Percentiles rank a stretch among this genome's conserved stretches.
phyloP scores from a whole-genome alignment of 495 filamentous ascomycete genomes.

The Neurospora pannonica region DNA sequence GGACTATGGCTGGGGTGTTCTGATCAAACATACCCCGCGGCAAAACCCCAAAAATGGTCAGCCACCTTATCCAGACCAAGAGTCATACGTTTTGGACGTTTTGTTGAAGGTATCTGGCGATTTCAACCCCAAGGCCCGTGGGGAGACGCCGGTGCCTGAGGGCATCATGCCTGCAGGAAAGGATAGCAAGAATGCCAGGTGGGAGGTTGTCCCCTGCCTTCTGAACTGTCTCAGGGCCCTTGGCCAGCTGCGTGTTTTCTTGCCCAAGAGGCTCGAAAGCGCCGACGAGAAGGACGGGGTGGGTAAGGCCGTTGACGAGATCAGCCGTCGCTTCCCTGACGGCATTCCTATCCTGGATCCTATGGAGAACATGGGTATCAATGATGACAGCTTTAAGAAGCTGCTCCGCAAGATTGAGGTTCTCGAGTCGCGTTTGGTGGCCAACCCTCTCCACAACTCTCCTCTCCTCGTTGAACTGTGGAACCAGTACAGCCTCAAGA shows the following conservation, averaged over 20 bases:
- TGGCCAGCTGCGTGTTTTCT: slow-evolving; percentile 65
- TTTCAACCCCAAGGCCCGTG: slow-evolving; percentile 20
- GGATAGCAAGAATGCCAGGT: slow-evolving; percentile 32
- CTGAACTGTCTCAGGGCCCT: slow-evolving; percentile 76
- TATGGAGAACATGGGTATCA: slow-evolving; percentile 89
- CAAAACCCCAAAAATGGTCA: slow-evolving; percentile 47
- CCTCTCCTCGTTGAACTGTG: slow-evolving; percentile 72
- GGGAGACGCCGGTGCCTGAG: slow-evolving; percentile 24
- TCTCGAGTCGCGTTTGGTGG: slow-evolving; percentile 79
- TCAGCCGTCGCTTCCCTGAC: slow-evolving; percentile 81
- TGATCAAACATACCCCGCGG: slow-evolving; percentile 60
- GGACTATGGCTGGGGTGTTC: slow-evolving; percentile 90
- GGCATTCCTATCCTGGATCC: slow-evolving; percentile 82
- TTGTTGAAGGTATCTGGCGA: slow-evolving; percentile 60
- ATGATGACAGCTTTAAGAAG: slow-evolving; percentile 85
- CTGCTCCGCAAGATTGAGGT: slow-evolving; percentile 94
- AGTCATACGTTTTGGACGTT: slow-evolving; percentile 74
- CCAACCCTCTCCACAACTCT: slow-evolving; percentile 84
- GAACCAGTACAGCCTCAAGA: slow-evolving; percentile 72
- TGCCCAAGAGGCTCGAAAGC: slow-evolving; percentile 62
- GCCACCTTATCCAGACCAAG: slow-evolving; percentile 57
- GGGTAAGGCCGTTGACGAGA: slow-evolving; percentile 57
- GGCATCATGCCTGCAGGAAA: slow-evolving; percentile 16
- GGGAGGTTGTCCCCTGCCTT: slow-evolving; percentile 79
- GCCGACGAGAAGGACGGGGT: slow-evolving; percentile 53